Conservation (phyloP, 1,284 basidiomycete species). For the Boletellus deceptivus region DNA sequence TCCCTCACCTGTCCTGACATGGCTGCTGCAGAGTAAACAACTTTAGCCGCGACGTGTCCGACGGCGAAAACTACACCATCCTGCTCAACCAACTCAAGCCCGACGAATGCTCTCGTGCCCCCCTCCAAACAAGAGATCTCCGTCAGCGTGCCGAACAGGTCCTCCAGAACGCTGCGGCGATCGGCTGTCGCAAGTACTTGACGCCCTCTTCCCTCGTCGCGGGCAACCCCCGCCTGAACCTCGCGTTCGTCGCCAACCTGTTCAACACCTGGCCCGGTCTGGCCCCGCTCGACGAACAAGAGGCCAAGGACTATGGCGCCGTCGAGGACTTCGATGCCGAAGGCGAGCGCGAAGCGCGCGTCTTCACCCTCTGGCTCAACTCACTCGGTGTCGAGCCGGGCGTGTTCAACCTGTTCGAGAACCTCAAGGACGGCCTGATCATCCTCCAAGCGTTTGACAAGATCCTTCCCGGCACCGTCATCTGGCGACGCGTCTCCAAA, state of each 20-base stretch:
- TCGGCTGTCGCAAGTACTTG: conserved; percentile 95
- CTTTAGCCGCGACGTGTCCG: conserved; percentile 92
- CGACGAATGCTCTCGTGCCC: conserved; percentile 88
- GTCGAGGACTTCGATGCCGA: conserved; percentile 99
- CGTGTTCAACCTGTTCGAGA: conserved; percentile 96
- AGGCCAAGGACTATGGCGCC: conserved; percentile 77
- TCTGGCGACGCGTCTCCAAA: conserved; percentile 93
- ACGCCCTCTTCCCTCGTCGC: conserved; percentile 88
- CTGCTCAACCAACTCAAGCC: conserved; percentile 95
- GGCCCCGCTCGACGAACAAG: conserved; percentile 89
- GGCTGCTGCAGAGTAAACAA: conserved; percentile 83
- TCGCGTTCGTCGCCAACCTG: conserved; percentile 97
- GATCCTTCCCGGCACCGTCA: conserved; percentile 86
- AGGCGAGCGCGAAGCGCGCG: conserved; percentile 95
- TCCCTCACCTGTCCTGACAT: conserved; percentile 8
- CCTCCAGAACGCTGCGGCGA: conserved; percentile 89
- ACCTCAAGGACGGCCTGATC: conserved; percentile 87
- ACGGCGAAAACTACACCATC: conserved; percentile 97
- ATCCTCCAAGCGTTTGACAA: conserved; percentile 98
- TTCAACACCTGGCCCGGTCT: conserved; percentile 98
- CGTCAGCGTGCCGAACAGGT: conserved; percentile 88
- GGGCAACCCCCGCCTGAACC: conserved; percentile 97
- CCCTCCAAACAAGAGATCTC: conserved; percentile 84
- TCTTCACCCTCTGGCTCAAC: conserved; percentile 98
- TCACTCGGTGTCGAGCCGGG: conserved; percentile 93